Evolutionary conservation across 2,329 filamentous ascomycete species (phyloP).

Genomic region (Botrytis pseudocinerea): DNA sequence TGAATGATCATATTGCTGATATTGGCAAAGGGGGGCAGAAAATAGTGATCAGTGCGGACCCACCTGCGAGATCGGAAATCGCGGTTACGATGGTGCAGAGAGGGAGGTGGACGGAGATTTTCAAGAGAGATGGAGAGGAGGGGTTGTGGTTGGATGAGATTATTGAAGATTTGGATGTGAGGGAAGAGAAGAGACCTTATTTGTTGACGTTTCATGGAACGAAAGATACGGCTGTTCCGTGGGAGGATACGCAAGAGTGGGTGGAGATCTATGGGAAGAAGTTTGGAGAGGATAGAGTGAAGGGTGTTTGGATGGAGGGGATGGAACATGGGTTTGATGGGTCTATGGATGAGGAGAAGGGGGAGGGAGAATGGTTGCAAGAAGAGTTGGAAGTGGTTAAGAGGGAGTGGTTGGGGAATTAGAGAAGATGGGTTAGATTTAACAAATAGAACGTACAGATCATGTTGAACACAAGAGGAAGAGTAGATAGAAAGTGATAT

Average conservation of each 20-base stretch:
- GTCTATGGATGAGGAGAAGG: background rate
- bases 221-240: background rate
- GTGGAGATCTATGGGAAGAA: background rate
- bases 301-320: background rate
- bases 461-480: background rate
- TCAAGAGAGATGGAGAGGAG: background rate
- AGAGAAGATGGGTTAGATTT: background rate
- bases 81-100: constrained; percentile 9
- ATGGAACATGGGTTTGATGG: constrained; percentile 15
- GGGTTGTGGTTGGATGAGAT: constrained; percentile 7
- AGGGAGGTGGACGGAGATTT: constrained; percentile 7
- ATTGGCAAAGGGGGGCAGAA: background rate
- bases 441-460: background rate
- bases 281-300: background rate
- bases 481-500: background rate
- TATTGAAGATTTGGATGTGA: background rate
- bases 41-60: background rate
- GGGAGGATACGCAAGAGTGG: background rate
- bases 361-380: background rate
- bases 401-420: constrained; percentile 3
- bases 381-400: background rate
- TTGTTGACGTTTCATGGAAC: constrained; percentile 5
- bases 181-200: background rate
- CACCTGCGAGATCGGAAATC: constrained; percentile 4
- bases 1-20: background rate